Conservation (phyloP, 176 grass and related monocot genomes). For the Aegilops speltoides region DNA sequence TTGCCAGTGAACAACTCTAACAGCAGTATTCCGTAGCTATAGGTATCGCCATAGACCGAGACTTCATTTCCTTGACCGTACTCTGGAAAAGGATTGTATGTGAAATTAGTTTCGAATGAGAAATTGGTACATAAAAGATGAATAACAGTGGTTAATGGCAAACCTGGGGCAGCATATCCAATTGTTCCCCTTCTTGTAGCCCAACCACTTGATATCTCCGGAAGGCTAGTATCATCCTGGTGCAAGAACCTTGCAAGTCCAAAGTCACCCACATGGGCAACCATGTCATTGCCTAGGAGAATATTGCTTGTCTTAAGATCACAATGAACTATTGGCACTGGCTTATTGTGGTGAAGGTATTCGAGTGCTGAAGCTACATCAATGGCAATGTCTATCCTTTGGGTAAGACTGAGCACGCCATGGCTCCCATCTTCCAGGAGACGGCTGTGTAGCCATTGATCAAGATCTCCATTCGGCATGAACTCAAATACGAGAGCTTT, state of each 20-base stretch:
- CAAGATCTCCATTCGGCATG: conserved; percentile 28
- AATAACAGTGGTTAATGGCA: background rate
- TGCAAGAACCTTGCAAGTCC: conserved; percentile 1
- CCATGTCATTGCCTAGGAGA: background rate
- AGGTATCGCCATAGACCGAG: conserved; percentile 14
- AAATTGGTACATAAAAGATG: background rate
- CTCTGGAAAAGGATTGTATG: background rate
- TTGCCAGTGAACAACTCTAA: conserved; percentile 26
- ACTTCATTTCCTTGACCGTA: conserved; percentile 28
- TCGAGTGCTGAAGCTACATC: conserved; percentile 6
- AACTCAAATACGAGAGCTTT: conserved; percentile 31
- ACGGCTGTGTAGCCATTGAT: conserved; percentile 8
- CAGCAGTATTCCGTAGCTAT: conserved; percentile 22
- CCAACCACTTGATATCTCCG: conserved; percentile 7
- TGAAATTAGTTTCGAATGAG: background rate
- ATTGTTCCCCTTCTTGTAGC: conserved; percentile 9
- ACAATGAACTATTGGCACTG: conserved; percentile 5
- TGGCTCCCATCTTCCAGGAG: background rate
- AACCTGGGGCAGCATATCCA: conserved; percentile 25
- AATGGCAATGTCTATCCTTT: conserved; percentile 8
- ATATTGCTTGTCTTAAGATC: conserved; percentile 8
- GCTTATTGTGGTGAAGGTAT: background rate
- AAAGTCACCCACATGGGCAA: conserved; percentile 11
- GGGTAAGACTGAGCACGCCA: background rate
- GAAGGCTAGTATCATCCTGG: background rate